Conservation (phyloP, 2,329 filamentous ascomycete genomes). For the Chaetomiaceae sp. region DNA sequence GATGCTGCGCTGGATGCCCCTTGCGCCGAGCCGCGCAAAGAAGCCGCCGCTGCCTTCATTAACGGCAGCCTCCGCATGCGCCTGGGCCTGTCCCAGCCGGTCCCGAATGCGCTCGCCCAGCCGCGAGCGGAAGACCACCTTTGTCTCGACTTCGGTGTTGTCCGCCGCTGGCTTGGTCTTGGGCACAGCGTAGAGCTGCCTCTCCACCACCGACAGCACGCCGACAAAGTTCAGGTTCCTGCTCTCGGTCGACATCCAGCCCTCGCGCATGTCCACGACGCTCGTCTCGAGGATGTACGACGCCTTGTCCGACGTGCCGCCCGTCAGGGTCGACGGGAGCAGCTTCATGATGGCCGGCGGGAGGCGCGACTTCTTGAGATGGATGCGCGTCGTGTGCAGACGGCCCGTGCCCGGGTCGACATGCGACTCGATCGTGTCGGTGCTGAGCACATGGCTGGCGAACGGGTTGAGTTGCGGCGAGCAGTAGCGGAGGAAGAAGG, state of each 20-base stretch:
- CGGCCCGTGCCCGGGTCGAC: constrained; percentile 70
- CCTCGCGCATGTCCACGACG: constrained; percentile 71
- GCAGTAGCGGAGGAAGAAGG: constrained; percentile 85
- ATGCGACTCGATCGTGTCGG: constrained; percentile 71
- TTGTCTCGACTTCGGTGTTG: constrained; percentile 66
- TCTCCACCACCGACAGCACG: constrained; percentile 72
- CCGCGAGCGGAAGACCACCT: constrained; percentile 66
- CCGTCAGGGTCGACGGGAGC: constrained; percentile 64
- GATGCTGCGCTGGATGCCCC: constrained; percentile 72
- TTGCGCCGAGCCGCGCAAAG: constrained; percentile 58
- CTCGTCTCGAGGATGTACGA: constrained; percentile 78
- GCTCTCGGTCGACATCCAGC: constrained; percentile 79
- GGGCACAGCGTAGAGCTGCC: constrained; percentile 60
- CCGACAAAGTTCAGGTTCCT: constrained; percentile 79
- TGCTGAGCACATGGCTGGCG: constrained; percentile 74
- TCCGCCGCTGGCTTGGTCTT: constrained; percentile 21
- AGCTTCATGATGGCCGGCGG: constrained; percentile 71
- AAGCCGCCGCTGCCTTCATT: constrained; percentile 45
- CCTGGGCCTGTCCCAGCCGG: constrained; percentile 35
- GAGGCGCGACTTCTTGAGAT: constrained; percentile 76
- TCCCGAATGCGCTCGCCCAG: constrained; percentile 61
- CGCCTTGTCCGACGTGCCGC: constrained; percentile 62
- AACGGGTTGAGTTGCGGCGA: constrained; percentile 68
- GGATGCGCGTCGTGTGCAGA: constrained; percentile 72
- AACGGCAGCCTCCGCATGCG: constrained; percentile 35